These are phyloP conservation scores for Picea sitchensis DNA, from an alignment of 75 land plant genomes.

Conservation along the genomic window DNA sequence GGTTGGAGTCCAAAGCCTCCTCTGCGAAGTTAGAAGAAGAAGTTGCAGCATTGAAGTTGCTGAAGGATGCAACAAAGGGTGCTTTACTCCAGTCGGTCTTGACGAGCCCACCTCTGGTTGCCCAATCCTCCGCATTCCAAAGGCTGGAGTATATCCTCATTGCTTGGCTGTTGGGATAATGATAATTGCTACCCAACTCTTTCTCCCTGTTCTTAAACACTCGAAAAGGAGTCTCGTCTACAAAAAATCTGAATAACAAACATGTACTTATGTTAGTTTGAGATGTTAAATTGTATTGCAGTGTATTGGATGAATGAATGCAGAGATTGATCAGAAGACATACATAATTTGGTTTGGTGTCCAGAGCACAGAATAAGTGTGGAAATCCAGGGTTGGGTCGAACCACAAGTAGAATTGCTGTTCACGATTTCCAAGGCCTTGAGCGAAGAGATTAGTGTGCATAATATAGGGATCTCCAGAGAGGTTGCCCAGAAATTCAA, in stretches of 20 bases:
- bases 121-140: constrained; percentile 35
- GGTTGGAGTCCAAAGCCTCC: not conserved
- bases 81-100: not conserved
- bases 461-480: constrained; percentile 25
- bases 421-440: constrained; percentile 21
- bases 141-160: not conserved
- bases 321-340: not conserved
- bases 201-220: constrained; percentile 27
- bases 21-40: not conserved
- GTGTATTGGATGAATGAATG: no score
- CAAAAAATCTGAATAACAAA: constrained; percentile 30
- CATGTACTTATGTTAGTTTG: not conserved
- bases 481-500: constrained; percentile 26
- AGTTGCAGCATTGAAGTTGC: not conserved
- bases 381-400: constrained; percentile 25
- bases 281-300: no score
- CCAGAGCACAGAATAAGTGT: constrained; percentile 29
- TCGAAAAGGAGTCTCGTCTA: constrained; percentile 47
- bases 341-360: constrained; percentile 28
- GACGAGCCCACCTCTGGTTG: not conserved
- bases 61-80: not conserved
- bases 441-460: constrained; percentile 26
- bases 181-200: constrained; percentile 8
- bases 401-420: constrained; percentile 22
- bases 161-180: not conserved